Base-by-base conservation (phyloP, 2,329 filamentous ascomycete genomes). In the Trichoderma polysporum region DNA sequence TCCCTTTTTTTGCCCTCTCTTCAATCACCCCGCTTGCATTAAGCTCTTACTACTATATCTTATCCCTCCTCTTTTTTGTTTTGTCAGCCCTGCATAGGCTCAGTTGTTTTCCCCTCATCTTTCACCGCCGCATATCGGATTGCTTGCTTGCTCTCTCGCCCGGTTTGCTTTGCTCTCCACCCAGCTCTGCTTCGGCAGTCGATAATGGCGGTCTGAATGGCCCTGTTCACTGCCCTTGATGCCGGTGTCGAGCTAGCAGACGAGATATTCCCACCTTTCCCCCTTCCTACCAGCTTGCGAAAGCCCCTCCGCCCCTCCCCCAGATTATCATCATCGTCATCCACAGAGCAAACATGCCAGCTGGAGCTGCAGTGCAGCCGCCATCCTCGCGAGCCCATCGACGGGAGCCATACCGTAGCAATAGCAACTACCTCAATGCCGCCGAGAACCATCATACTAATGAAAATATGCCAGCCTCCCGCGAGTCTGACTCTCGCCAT, bases 351-450 rank as follows among this genome's bases (percentile, higher is more conserved):
- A 67, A 67, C 33, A 67, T 67, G 66, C 66, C 66, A 25, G 52
- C 53, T 59, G 58, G 59, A 67, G 66, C 66, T 67, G 66, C 66
- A 67, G 66, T 67, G 59, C 66, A 64, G 66, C 66, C 58, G 29
- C 41, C 50, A 35, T 17, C 59, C 35, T 62, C 66, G 45, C 63
- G 63, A 52, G 17, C 63, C 53, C 63, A 45, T 59, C 53, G 54
- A n/a, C 54, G 53, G 54, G 60, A 63, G 60, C 47, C 50, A 33
- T 19, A 17, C 17, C 60, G 60, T 45, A 52, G 33, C 52, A 25
- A 66, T 45, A 56, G 29, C 50, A 29, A 65, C 37, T 37, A 27
- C 57, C 19, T 41, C 59, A 13, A 27, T 50, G 31, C 29, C 31
- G 31, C 15, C 47, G 41, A 52, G 59, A 62, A 41, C 47, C 47